A percentile compares a stretch with the other conserved stretches of the same genome.
phyloP scores from a whole-genome alignment of 305 asterid species.

The Solanum chacoense region DNA sequence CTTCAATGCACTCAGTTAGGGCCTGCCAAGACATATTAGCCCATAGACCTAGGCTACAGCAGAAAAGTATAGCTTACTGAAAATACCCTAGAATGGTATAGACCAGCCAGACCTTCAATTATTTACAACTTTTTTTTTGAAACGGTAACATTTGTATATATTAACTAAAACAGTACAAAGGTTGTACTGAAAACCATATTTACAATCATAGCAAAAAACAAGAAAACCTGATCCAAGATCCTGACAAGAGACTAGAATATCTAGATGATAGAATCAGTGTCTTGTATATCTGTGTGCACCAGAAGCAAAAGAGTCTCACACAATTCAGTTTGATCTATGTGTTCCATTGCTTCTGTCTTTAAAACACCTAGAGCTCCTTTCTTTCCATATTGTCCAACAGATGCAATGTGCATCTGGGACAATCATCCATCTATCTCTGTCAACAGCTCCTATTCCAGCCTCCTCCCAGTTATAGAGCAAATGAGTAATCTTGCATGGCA shows the following conservation, averaged over 20 bases:
- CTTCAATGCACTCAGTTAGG: not conserved
- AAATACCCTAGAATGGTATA: not conserved
- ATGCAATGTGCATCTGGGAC: not conserved
- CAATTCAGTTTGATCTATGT: not conserved
- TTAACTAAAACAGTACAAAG: not conserved
- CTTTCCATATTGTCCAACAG: not conserved
- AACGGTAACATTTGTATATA: not conserved
- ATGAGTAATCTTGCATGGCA: not conserved
- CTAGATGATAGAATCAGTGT: not conserved
- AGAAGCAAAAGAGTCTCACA: not conserved
- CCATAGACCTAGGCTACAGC: not conserved
- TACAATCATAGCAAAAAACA: not conserved
- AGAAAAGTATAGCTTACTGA: not conserved
- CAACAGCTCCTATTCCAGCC: not conserved
- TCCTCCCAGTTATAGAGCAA: not conserved
- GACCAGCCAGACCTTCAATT: not conserved
- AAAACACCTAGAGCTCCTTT: not conserved
- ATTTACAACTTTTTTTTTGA: not conserved
- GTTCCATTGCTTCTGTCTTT: not conserved
- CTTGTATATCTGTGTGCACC: not conserved
- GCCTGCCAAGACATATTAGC: not conserved
- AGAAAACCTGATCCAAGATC: not conserved
- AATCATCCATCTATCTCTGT: not conserved
- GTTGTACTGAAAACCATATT: not conserved
- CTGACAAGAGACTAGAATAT: not conserved